These are phyloP conservation scores for Komagataella phaffii DNA, from an alignment of 805 yeast species.

Conservation along the genomic window DNA sequence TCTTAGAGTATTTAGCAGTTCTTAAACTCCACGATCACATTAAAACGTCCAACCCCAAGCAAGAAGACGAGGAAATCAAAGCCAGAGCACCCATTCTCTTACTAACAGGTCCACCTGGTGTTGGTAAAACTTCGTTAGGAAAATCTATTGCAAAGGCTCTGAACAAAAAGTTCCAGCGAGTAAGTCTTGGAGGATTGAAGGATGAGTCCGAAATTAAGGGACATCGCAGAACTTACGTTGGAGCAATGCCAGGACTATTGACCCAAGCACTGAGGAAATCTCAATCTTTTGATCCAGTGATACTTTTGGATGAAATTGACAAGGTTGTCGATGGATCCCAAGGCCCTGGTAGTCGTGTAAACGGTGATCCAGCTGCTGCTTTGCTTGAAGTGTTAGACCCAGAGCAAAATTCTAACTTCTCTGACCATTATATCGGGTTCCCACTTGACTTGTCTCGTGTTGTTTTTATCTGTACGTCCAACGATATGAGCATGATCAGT, in stretches of 20 bases:
- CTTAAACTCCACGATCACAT: slow-evolving; percentile 35
- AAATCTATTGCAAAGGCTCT: slow-evolving; percentile 66
- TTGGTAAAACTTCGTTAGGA: slow-evolving; percentile 83
- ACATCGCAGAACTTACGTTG: slow-evolving; percentile 83
- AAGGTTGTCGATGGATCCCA: slow-evolving; percentile 47
- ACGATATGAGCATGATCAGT: slow-evolving; percentile 56
- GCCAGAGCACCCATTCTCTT: slow-evolving; percentile 57
- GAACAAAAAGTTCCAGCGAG: slow-evolving; percentile 62
- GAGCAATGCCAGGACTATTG: slow-evolving; percentile 81
- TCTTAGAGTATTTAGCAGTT: slow-evolving; percentile 71
- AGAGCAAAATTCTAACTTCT: slow-evolving; percentile 67
- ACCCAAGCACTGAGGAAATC: slow-evolving; percentile 67
- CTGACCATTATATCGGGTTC: slow-evolving; percentile 76
- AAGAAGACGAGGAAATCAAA: slow-evolving; percentile 30
- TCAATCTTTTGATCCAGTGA: slow-evolving; percentile 70
- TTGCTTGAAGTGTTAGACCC: slow-evolving; percentile 82
- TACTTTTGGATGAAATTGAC: slow-evolving; percentile 76
- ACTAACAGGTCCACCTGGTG: slow-evolving; percentile 89
- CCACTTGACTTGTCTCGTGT: slow-evolving; percentile 77
- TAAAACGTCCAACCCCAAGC: slow-evolving; percentile 59
- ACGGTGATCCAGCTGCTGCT: slow-evolving; percentile 89
- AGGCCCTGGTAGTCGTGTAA: slow-evolving; percentile 27
- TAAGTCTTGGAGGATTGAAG: slow-evolving; percentile 77
- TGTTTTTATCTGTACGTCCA: slow-evolving; percentile 77
- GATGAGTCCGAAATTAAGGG: slow-evolving; percentile 88